Evolutionary conservation across 306 rosid species (phyloP).

Genomic region (Canavalia ensiformis): DNA sequence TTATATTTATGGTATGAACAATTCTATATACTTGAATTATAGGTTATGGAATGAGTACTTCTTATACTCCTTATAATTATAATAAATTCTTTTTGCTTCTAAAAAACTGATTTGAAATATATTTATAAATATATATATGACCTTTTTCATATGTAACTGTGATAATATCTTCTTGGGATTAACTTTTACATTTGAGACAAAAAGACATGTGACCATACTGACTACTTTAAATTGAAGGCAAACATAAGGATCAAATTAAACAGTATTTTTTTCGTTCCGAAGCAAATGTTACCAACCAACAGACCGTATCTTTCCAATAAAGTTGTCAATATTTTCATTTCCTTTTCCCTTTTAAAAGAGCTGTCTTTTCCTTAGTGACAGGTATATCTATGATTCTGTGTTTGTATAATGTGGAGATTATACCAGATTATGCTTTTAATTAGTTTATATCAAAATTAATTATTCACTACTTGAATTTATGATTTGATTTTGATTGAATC

Average conservation of each 20-base stretch:
- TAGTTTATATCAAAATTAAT: background rate
- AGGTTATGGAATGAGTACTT: no score
- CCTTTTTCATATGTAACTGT: background rate
- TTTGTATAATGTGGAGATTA: background rate
- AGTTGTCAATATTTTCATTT: background rate
- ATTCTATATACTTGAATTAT: no score
- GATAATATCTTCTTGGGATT: background rate
- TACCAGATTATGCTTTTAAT: background rate
- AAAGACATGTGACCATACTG: background rate
- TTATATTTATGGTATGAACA: no score
- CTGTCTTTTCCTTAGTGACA: background rate
- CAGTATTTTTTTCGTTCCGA: background rate
- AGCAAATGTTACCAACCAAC: slow-evolving; percentile 14
- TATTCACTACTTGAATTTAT: background rate
- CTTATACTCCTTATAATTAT: no score
- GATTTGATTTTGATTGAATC: slow-evolving; percentile 1
- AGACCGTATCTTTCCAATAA: slow-evolving; percentile 6
- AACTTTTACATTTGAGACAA: background rate
- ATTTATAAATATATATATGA: no score
- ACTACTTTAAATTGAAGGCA: slow-evolving; percentile 11
- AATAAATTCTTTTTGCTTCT: no score
- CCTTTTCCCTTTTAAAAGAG: background rate
- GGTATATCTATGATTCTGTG: background rate
- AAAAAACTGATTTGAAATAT: no score
- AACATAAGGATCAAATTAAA: background rate